phyloP scores from a whole-genome alignment of 768 basidiomycete species.

The Nevesoporus exiguus region DNA sequence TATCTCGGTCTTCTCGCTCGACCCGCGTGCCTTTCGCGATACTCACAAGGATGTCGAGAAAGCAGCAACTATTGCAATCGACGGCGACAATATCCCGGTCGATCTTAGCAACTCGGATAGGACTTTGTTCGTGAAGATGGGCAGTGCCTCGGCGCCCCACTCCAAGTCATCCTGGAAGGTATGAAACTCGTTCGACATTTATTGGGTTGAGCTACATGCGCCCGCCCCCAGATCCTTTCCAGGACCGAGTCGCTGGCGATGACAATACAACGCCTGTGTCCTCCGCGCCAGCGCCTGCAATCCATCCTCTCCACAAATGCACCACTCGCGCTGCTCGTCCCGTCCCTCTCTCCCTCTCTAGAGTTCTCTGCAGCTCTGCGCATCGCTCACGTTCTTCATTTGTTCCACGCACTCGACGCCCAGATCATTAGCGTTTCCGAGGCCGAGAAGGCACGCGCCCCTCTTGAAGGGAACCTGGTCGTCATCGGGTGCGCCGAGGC shows the following conservation, averaged over 20 bases:
- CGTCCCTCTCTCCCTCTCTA: conserved; percentile 30
- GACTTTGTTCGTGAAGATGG: conserved; percentile 11
- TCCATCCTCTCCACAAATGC: conserved; percentile 53
- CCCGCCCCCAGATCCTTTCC: conserved; percentile 6
- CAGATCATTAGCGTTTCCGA: conserved; percentile 48
- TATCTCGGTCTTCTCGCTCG: conserved; percentile 23
- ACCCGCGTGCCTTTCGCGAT: background rate
- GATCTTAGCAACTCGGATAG: background rate
- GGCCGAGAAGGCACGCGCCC: conserved; percentile 18
- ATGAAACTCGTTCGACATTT: background rate
- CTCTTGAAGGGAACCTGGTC: conserved; percentile 50
- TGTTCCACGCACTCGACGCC: conserved; percentile 69
- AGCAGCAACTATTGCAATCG: conserved; percentile 7
- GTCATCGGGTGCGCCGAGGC: conserved; percentile 47
- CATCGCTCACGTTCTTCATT: conserved; percentile 61
- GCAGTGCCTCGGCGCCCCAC: background rate
- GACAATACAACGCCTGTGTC: background rate
- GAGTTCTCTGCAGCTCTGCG: conserved; percentile 57
- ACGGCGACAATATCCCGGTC: conserved; percentile 7
- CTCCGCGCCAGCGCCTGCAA: conserved; percentile 49
- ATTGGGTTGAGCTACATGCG: background rate
- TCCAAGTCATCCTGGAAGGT: conserved; percentile 23
- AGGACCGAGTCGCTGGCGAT: background rate
- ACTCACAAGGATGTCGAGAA: background rate
- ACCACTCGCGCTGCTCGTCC: conserved; percentile 56